phyloP scores from a whole-genome alignment of 192 early-diverging fungal species.

The Coemansia sp. region DNA sequence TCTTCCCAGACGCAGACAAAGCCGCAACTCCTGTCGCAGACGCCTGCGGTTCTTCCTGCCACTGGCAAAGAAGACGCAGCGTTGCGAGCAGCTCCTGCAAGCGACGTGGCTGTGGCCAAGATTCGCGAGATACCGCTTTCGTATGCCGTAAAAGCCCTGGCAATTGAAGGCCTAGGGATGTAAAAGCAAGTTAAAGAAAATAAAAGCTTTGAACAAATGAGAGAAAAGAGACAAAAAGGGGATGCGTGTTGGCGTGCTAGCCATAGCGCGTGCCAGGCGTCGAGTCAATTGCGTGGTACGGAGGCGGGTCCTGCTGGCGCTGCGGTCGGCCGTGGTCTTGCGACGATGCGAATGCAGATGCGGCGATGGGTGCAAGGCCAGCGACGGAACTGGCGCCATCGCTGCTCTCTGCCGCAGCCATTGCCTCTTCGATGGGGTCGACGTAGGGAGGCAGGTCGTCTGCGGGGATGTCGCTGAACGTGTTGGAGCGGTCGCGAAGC shows the following conservation, averaged over 20 bases:
- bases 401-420: slow-evolving; percentile 9
- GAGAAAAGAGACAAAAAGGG: background rate
- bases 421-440: slow-evolving; percentile 50
- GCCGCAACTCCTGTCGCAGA: background rate
- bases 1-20: background rate
- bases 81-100: background rate
- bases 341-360: background rate
- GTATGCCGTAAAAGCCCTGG: slow-evolving; percentile 34
- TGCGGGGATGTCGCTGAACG: slow-evolving; percentile 38
- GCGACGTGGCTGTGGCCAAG: slow-evolving; percentile 7
- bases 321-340: background rate
- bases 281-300: slow-evolving; percentile 30
- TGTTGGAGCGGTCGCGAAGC: slow-evolving; percentile 26
- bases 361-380: background rate
- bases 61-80: background rate
- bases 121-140: slow-evolving; percentile 44
- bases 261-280: background rate
- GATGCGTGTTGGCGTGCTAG: background rate
- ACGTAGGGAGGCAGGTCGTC: slow-evolving; percentile 51
- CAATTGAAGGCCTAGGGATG: slow-evolving; percentile 51
- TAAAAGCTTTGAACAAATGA: background rate
- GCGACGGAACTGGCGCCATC: background rate
- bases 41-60: background rate
- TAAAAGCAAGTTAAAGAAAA: slow-evolving; percentile 5
- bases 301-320: slow-evolving; percentile 26